Evolutionary conservation across 176 grass and related monocot species (phyloP).

Genomic region (Aegilops tauschii): DNA sequence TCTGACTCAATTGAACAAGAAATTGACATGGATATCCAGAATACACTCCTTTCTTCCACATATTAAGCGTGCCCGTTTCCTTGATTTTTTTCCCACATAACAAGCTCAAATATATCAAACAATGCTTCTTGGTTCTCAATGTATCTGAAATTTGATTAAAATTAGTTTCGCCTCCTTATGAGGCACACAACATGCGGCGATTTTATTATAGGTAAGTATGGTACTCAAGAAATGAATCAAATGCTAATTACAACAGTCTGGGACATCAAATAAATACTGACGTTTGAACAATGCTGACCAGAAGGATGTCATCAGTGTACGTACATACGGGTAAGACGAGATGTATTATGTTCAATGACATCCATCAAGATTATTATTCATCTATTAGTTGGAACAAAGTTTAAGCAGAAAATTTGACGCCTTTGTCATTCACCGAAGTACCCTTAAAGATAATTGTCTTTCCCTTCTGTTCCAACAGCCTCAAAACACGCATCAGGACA

Average conservation of each 20-base stretch:
- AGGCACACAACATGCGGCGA: background rate
- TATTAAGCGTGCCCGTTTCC: background rate
- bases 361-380: background rate
- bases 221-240: background rate
- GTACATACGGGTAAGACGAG: background rate
- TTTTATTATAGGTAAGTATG: background rate
- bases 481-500: constrained; percentile 75
- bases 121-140: background rate
- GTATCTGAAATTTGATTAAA: background rate
- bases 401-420: constrained; percentile 81
- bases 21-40: background rate
- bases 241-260: background rate
- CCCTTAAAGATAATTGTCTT: constrained; percentile 86
- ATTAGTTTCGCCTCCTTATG: background rate
- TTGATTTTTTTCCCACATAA: background rate
- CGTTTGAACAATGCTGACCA: background rate
- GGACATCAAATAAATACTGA: no score
- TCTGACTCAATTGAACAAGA: background rate
- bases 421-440: constrained; percentile 70
- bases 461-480: constrained; percentile 73
- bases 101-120: background rate
- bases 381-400: background rate
- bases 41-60: background rate
- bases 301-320: background rate
- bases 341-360: background rate